These are phyloP conservation scores for Penicillium salamii DNA, from an alignment of 495 filamentous ascomycete species.

Conservation along the genomic window DNA sequence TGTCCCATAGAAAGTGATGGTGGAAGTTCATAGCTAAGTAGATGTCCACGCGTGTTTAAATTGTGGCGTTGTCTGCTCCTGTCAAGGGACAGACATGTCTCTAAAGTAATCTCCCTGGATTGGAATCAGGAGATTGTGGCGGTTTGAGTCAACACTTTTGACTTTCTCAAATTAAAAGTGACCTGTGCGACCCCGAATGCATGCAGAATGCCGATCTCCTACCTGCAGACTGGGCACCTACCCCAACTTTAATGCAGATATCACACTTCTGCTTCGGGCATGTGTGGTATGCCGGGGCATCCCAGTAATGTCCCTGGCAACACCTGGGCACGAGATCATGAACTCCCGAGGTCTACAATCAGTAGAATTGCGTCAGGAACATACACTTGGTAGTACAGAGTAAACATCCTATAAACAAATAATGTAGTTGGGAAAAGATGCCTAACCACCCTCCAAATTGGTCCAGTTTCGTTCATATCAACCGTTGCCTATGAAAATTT, in stretches of 20 bases:
- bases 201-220: not conserved
- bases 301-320: too few species aligned
- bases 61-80: too few species aligned
- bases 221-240: slow-evolving; percentile 63
- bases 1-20: too few species aligned
- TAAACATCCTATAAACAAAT: too few species aligned
- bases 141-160: not conserved
- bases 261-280: slow-evolving; percentile 75
- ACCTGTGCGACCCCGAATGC: not conserved
- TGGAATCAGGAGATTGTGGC: not conserved
- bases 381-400: too few species aligned
- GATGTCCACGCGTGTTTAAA: too few species aligned
- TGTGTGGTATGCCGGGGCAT: slow-evolving; percentile 34
- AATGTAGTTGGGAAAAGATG: not conserved
- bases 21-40: too few species aligned
- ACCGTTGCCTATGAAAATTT: not conserved
- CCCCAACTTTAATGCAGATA: slow-evolving; percentile 53
- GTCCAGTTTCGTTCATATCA: slow-evolving; percentile 8
- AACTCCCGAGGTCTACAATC: too few species aligned
- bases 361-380: not conserved
- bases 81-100: too few species aligned
- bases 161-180: too few species aligned
- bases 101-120: too few species aligned
- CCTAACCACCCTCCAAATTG: slow-evolving; percentile 3
- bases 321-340: too few species aligned